Conservation (phyloP, 371 early-diverging fungal genomes). For the Fennellomyces sp. region DNA sequence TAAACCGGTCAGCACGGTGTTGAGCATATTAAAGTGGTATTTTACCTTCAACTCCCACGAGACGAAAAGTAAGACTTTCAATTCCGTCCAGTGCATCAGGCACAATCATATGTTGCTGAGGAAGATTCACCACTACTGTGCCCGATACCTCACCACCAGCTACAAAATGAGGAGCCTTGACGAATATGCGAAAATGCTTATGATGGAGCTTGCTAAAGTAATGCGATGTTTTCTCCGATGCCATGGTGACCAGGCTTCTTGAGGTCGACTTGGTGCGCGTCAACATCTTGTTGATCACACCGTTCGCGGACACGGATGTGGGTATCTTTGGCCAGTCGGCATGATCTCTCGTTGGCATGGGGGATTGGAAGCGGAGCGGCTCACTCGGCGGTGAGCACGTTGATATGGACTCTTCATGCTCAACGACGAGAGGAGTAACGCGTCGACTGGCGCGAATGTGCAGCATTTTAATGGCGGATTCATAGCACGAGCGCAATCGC, state of each 20-base stretch:
- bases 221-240: constrained; percentile 11
- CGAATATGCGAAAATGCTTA: constrained; percentile 20
- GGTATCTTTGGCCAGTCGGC: background rate
- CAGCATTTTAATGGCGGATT: background rate
- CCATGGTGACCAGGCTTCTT: constrained; percentile 2
- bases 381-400: too few species aligned
- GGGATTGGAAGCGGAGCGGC: too few species aligned
- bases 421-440: background rate
- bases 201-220: constrained; percentile 12
- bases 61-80: constrained; percentile 10
- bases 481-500: background rate
- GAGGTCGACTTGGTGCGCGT: constrained; percentile 1
- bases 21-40: background rate
- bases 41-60: constrained; percentile 28
- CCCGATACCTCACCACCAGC: constrained; percentile 33
- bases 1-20: background rate
- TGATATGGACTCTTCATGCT: too few species aligned
- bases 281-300: background rate
- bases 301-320: background rate
- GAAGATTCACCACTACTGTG: constrained; percentile 20
- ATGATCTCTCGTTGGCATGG: background rate
- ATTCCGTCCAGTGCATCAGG: constrained; percentile 7
- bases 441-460: constrained; percentile 1
- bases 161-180: constrained; percentile 37
- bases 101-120: background rate